Percentiles rank a stretch among this genome's conserved stretches.
phyloP scores from a whole-genome alignment of 1,284 basidiomycete genomes.

The Boletus semigastroideus region DNA sequence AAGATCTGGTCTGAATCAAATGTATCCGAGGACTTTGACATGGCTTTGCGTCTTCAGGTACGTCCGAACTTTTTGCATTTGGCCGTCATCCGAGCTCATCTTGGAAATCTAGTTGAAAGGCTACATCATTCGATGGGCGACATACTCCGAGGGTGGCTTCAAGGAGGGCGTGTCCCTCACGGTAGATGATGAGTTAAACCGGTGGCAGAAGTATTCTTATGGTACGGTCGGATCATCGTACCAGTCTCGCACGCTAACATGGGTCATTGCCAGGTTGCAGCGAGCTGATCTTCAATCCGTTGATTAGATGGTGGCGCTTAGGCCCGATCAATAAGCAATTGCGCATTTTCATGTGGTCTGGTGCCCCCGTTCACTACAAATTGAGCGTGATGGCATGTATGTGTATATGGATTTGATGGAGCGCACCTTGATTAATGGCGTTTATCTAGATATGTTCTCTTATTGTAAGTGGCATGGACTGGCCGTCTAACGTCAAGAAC shows the following conservation, averaged over 20 bases:
- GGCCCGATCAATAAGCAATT: conserved; percentile 81
- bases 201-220: conserved; percentile 88
- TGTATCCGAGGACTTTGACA: conserved; percentile 87
- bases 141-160: conserved; percentile 79
- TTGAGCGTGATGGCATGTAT: conserved; percentile 71
- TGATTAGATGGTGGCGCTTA: conserved; percentile 66
- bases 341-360: conserved; percentile 72
- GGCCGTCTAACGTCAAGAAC: conserved; percentile 9
- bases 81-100: neutral
- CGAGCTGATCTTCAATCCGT: conserved; percentile 77
- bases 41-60: conserved; percentile 52
- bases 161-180: conserved; percentile 85
- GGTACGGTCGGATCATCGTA: conserved; percentile 53
- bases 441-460: conserved; percentile 73
- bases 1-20: conserved; percentile 86
- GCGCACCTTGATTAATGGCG: conserved; percentile 2
- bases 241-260: conserved; percentile 4
- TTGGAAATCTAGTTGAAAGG: conserved; percentile 46
- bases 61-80: neutral
- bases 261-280: conserved; percentile 39
- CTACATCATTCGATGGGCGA: conserved; percentile 81
- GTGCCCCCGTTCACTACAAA: conserved; percentile 81
- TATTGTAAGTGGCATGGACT: conserved; percentile 50
- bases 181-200: conserved; percentile 75
- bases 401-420: conserved; percentile 36